Evolutionary conservation across 2,329 filamentous ascomycete genomes (phyloP).

Genomic region (Fusarium sp.): DNA sequence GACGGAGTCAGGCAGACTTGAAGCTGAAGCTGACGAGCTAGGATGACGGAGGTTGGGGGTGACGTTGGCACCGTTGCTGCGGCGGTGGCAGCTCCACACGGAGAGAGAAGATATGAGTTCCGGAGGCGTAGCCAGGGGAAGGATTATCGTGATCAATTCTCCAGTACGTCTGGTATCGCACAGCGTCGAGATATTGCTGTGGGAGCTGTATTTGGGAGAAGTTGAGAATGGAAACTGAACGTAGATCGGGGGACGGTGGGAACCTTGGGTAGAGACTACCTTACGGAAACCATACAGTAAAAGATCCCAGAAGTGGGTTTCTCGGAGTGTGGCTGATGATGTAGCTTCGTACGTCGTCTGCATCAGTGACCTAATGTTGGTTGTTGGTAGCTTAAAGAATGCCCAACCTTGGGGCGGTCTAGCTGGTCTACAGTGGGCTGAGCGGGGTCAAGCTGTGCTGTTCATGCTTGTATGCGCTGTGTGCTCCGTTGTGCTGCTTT

Average conservation of each 20-base stretch:
- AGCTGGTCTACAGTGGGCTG: slow-evolving; percentile 12
- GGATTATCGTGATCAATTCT: not conserved
- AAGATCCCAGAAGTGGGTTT: slow-evolving; percentile 16
- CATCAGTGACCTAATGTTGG: not conserved
- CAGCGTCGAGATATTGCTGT: slow-evolving; percentile 19
- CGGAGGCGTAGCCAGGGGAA: slow-evolving; percentile 24
- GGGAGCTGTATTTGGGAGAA: slow-evolving; percentile 18
- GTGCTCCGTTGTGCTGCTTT: slow-evolving; percentile 6
- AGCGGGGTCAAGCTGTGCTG: slow-evolving; percentile 28
- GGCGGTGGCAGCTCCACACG: slow-evolving; percentile 43
- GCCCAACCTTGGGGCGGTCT: slow-evolving; percentile 35
- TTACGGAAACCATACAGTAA: not conserved
- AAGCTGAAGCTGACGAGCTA: slow-evolving; percentile 39
- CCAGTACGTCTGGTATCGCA: slow-evolving; percentile 18
- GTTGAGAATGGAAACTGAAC: slow-evolving; percentile 23
- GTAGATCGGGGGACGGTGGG: slow-evolving; percentile 21
- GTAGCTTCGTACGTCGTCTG: slow-evolving; percentile 31
- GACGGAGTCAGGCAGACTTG: slow-evolving; percentile 22
- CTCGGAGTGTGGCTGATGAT: slow-evolving; percentile 43
- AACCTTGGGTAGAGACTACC: slow-evolving; percentile 7
- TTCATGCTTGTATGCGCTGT: slow-evolving; percentile 21
- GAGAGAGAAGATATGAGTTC: slow-evolving; percentile 23
- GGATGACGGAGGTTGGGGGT: slow-evolving; percentile 37
- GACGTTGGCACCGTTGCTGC: slow-evolving; percentile 45
- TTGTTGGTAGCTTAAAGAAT: slow-evolving; percentile 17